Percentiles rank a stretch among this genome's conserved stretches.
phyloP scores from a whole-genome alignment of 2,329 filamentous ascomycete species.

The Paecilomyces variotii region DNA sequence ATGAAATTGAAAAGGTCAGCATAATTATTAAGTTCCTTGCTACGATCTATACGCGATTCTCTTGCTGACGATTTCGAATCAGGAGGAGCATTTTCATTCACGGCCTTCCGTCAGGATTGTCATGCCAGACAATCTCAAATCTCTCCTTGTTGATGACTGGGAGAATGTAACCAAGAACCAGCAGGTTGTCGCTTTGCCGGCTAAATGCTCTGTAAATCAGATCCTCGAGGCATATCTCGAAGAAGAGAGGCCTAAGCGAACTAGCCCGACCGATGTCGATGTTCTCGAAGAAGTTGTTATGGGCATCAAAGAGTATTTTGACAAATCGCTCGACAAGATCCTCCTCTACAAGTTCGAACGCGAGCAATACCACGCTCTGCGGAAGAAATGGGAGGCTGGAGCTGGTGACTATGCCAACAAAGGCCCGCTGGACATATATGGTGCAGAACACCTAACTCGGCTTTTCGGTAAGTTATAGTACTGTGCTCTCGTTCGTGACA shows the following conservation, averaged over 20 bases:
- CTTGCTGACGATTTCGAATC: constrained; percentile 5
- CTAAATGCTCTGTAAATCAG: constrained; percentile 62
- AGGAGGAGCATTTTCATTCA: constrained; percentile 84
- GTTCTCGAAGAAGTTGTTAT: constrained; percentile 83
- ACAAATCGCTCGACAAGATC: constrained; percentile 78
- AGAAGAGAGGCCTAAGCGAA: constrained; percentile 60
- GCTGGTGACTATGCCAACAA: constrained; percentile 61
- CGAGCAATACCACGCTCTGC: constrained; percentile 72
- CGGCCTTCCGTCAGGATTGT: constrained; percentile 79
- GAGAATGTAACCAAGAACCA: constrained; percentile 96
- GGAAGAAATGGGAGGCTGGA: constrained; percentile 58
- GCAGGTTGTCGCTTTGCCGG: constrained; percentile 78
- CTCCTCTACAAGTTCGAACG: constrained; percentile 92
- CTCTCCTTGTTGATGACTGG: constrained; percentile 94
- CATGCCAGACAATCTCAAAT: constrained; percentile 84
- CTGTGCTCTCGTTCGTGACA: neutral
- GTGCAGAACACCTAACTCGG: constrained; percentile 82
- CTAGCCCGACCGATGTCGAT: constrained; percentile 60
- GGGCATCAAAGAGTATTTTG: constrained; percentile 88
- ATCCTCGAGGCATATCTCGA: constrained; percentile 76
- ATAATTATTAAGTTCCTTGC: neutral
- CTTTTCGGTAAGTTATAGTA: constrained; percentile 62
- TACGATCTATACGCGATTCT: neutral
- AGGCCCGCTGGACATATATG: constrained; percentile 72
- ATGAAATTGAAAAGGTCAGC: constrained; percentile 40